Base-by-base conservation (phyloP, 2,329 filamentous ascomycete genomes). In the Parastagonospora avenae region DNA sequence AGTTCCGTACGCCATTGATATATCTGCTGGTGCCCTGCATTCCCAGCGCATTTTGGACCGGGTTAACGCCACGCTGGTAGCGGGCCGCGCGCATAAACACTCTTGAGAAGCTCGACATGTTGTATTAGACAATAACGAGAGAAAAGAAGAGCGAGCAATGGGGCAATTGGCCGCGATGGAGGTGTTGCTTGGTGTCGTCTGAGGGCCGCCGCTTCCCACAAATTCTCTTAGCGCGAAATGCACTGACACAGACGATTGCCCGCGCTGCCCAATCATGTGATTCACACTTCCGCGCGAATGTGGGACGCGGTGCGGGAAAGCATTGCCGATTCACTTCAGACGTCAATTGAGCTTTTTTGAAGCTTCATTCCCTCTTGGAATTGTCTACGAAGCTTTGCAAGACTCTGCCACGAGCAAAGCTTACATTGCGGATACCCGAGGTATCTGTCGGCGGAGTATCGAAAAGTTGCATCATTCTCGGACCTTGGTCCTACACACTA, bases 81-180 rank as follows among this genome's bases (percentile, higher is more conserved):
- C 91, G 88, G 76, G 90, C 88, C 63, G 91, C 89, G 81, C 90
- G 89, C 79, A 94, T 77, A 70, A 96, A 87, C 68, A 91, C 88
- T 77, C 91, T 87, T 75, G 91, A 84, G 73, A 94, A 86, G 72
- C 84, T 84, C 77, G 91, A 87, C 90, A 95, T 96, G 72, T 76
- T 89, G 80, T 55, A 56, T 57, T 49, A 60, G 63, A 60, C 50
- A 60, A 40, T 54, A 54, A 55, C 36, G 28, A 52, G 60, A 60
- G 54, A 55, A 47, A 58, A 57, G 62, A 39, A 57, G 67, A 66
- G 64, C 53, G 64, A 24, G 61, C 59, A 52, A 48, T 51, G 57
- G 60, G 55, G 62, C 67, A 62, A 62, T 60, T 64, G 64, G 52
- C 59, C 53, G 60, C 57, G 63, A 58, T 60, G 63, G 58, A 55